Conservation (phyloP, 257 asterid species). For the Leonotis leonurus region DNA sequence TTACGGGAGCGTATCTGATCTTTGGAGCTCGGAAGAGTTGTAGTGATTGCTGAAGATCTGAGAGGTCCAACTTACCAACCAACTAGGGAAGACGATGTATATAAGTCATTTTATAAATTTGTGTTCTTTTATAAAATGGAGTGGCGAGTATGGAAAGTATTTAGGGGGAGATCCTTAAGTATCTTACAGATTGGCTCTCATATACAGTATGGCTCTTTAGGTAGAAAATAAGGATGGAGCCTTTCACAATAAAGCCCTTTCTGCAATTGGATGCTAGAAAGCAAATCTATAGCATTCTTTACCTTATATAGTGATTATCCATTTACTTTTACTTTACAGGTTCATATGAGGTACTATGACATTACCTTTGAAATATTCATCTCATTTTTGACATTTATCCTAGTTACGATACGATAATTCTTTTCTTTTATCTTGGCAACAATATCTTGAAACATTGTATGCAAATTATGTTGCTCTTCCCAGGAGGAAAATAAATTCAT, state of each 20-base stretch:
- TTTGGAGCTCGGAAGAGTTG: constrained; percentile 49
- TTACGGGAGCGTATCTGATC: constrained; percentile 35
- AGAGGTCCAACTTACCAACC: constrained; percentile 7
- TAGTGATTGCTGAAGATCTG: constrained; percentile 15
- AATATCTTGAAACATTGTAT: too few relatives aligned
- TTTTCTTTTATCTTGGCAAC: too few relatives aligned
- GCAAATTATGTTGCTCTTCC: too few relatives aligned
- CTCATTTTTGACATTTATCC: too few relatives aligned
- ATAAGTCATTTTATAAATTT: constrained; percentile 12
- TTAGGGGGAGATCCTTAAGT: not conserved
- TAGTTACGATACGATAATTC: too few relatives aligned
- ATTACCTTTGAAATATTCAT: too few relatives aligned
- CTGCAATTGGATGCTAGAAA: constrained; percentile 11
- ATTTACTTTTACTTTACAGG: too few relatives aligned
- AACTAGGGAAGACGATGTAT: constrained; percentile 6
- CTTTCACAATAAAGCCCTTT: not conserved
- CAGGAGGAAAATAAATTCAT: too few relatives aligned
- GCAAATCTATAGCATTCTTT: constrained; percentile 18
- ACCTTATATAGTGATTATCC: not conserved
- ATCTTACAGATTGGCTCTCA: not conserved
- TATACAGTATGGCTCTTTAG: constrained; percentile 5
- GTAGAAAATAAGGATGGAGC: constrained; percentile 24
- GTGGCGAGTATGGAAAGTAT: not conserved
- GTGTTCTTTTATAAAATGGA: not conserved
- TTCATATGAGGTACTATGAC: too few relatives aligned